Conservation (phyloP, 176 grass and related monocot genomes). For the Canna indica region DNA sequence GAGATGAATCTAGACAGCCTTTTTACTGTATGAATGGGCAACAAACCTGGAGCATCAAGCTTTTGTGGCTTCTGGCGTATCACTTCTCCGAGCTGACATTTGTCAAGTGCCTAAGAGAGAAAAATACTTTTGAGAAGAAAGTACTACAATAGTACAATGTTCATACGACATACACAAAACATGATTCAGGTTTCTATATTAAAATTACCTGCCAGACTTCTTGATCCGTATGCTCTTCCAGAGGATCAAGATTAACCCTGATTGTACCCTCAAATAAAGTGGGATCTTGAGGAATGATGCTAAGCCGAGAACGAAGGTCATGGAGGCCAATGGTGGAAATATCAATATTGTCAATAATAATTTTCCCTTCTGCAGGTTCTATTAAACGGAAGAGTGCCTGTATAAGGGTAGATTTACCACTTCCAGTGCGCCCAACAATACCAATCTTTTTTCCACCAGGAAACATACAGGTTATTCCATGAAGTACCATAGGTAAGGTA, state of each 20-base stretch:
- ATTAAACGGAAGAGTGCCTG: conserved; percentile 93
- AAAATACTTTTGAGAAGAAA: conserved; percentile 2
- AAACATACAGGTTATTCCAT: conserved; percentile 73
- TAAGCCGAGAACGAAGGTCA: conserved; percentile 75
- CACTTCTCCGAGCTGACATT: conserved; percentile 88
- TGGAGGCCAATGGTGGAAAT: conserved; percentile 78
- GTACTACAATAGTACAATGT: background rate
- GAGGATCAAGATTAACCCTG: conserved; percentile 89
- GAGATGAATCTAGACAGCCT: background rate
- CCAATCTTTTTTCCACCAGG: conserved; percentile 85
- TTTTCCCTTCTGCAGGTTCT: conserved; percentile 64
- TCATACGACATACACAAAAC: background rate
- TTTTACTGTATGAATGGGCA: conserved; percentile 5
- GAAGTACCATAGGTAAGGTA: conserved; percentile 66
- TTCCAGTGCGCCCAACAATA: conserved; percentile 96
- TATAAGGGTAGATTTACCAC: conserved; percentile 98
- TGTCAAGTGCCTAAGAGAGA: conserved; percentile 64
- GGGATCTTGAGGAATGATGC: conserved; percentile 96
- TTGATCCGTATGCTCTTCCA: conserved; percentile 62
- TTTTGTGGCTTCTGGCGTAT: conserved; percentile 71
- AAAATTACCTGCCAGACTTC: conserved; percentile 84
- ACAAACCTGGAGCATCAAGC: conserved; percentile 77
- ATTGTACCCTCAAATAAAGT: conserved; percentile 95
- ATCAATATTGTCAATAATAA: conserved; percentile 68
- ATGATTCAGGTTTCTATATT: background rate